Conservation (phyloP, 306 rosid species). For the Senna tora region DNA sequence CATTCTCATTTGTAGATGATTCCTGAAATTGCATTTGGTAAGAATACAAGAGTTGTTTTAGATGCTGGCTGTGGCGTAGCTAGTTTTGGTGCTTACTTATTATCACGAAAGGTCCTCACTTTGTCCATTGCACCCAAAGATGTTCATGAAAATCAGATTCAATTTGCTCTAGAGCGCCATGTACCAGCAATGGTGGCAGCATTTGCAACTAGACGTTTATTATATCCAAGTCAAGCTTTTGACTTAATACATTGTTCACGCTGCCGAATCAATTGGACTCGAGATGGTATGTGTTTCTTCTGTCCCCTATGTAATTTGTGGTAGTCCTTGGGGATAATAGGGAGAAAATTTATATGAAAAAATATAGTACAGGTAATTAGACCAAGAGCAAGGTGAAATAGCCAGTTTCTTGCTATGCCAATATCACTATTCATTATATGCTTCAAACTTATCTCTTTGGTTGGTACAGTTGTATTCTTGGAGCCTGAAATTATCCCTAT, state of each 20-base stretch:
- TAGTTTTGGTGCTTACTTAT: conserved; percentile 88
- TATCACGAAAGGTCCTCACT: conserved; percentile 77
- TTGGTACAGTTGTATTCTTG: not conserved
- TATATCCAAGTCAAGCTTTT: conserved; percentile 92
- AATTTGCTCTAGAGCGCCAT: conserved; percentile 98
- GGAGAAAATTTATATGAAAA: conserved; percentile 20
- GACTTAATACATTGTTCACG: conserved; percentile 95
- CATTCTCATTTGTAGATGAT: conserved; percentile 56
- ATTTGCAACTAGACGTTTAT: conserved; percentile 81
- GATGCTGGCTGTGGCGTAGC: conserved; percentile 99
- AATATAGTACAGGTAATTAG: conserved; percentile 26
- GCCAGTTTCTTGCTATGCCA: conserved; percentile 12
- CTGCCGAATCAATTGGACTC: conserved; percentile 94
- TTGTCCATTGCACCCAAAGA: conserved; percentile 96
- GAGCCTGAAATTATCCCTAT: conserved; percentile 29
- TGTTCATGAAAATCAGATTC: conserved; percentile 97
- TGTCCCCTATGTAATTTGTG: conserved; percentile 23
- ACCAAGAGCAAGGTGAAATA: conserved; percentile 19
- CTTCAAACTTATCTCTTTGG: conserved; percentile 9
- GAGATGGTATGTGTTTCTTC: conserved; percentile 67
- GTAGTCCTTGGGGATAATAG: conserved; percentile 29
- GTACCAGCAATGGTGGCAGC: conserved; percentile 96
- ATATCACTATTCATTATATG: conserved; percentile 14
- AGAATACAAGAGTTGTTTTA: conserved; percentile 71
- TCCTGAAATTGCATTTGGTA: conserved; percentile 89